A percentile compares a stretch with the other conserved stretches of the same genome.
These are phyloP conservation scores for Zea luxurians DNA, from an alignment of 176 grass and related monocot species.

Conservation along the genomic window DNA sequence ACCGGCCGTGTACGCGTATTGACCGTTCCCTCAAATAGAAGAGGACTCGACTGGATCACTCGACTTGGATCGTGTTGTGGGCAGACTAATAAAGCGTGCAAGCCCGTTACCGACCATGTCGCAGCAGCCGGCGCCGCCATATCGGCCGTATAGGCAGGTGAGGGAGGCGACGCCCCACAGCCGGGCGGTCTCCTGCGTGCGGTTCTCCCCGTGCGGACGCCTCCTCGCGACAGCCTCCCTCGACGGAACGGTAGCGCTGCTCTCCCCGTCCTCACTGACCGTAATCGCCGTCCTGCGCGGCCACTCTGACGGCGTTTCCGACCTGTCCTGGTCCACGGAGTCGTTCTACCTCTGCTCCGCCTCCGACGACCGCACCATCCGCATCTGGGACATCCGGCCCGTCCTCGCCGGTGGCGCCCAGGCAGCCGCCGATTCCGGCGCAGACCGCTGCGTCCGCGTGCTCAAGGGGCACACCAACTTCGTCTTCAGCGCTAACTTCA, in stretches of 20 bases:
- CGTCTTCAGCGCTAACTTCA: slow-evolving; percentile 94
- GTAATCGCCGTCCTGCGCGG: slow-evolving; percentile 59
- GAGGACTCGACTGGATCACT: neutral
- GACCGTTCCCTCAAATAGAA: neutral
- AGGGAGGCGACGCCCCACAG: slow-evolving; percentile 53
- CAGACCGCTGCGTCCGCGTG: slow-evolving; percentile 63
- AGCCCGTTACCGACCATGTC: slow-evolving; percentile 30
- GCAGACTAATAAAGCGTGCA: too few species aligned
- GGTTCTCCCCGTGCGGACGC: slow-evolving; percentile 87
- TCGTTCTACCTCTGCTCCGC: slow-evolving; percentile 87
- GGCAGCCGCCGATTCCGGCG: slow-evolving; percentile 11
- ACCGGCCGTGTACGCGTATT: neutral
- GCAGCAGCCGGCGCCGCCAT: slow-evolving; percentile 41
- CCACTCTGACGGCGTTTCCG: slow-evolving; percentile 72
- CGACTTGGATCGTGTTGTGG: too few species aligned
- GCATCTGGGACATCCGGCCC: slow-evolving; percentile 73
- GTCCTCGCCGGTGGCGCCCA: slow-evolving; percentile 42
- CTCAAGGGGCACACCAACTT: slow-evolving; percentile 70
- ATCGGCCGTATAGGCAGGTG: slow-evolving; percentile 59
- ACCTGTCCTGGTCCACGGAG: slow-evolving; percentile 83
- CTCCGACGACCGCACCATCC: slow-evolving; percentile 79
- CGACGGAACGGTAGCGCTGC: slow-evolving; percentile 69
- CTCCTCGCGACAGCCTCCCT: slow-evolving; percentile 85
- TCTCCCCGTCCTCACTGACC: slow-evolving; percentile 57
- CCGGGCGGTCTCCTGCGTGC: slow-evolving; percentile 78